Base-by-base conservation (phyloP, 176 grass and related monocot species). In the Avena sativa region DNA sequence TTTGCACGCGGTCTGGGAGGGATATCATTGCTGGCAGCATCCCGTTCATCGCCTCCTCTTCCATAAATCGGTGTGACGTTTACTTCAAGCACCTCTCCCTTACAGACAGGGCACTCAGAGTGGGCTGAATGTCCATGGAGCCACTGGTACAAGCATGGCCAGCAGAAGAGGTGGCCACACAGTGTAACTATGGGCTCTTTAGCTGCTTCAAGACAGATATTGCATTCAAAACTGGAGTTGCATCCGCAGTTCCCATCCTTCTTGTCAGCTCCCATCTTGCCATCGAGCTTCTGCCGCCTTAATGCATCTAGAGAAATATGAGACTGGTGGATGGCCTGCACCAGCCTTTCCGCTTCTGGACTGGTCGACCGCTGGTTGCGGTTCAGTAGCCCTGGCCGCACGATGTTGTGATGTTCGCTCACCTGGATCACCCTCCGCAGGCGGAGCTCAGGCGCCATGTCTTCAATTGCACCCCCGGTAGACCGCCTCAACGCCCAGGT, bases 91-190 rank as follows among this genome's bases (percentile, higher is more conserved):
- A 98, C 87, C 83, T 93, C 85, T 12, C 92, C 92, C 62, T 93
- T 98, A 79, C 97, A 98, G 12, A 96, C 94, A 79, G 97, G 97
- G 67, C 97, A 98, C 71, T 96, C 92, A 44, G 85, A 80, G 32
- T 86, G 49, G 9, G 71, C 26, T 52, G 89, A 77, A 78, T 92
- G 92, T 4, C 20, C 76, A 70, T 88, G 71, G 57, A 98, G 87
- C 97, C 94, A 96, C 71, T 59, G 86, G 61, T 93, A 96, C 81
- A 98, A 87, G 79, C 97, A 98, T 71, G 89, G 66, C 97, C 97
- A 98, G 63, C 97, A 98, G 78, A 93, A 98, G 32, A 98, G 90
- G 83, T 98, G 97, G 30, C 97, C 94, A 23, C 97, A 98, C 4
- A 87, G 78, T 21, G 97, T 98, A 59, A 98, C 90, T 68, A 98